Percentiles rank a stretch among this genome's conserved stretches.
These are phyloP conservation scores for Trichoderma sp. DNA, from an alignment of 2,329 filamentous ascomycete genomes.

Conservation along the genomic window DNA sequence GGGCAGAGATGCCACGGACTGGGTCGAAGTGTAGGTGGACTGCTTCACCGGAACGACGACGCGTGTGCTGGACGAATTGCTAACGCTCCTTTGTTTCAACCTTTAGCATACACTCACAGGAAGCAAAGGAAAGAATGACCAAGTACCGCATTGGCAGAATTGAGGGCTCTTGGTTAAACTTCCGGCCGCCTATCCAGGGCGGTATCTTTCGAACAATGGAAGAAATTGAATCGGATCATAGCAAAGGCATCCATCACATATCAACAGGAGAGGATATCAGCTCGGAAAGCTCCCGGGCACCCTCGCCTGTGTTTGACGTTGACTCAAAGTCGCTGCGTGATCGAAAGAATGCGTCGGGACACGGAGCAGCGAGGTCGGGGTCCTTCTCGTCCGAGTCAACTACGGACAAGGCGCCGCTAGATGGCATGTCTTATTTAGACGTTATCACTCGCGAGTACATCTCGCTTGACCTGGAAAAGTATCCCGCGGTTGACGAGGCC, in stretches of 20 bases:
- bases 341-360: conserved; percentile 24
- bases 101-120: conserved; percentile 74
- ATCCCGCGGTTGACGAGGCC: conserved; percentile 65
- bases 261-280: conserved; percentile 37
- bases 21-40: conserved; percentile 32
- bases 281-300: conserved; percentile 51
- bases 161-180: conserved; percentile 81
- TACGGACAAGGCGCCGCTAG: conserved; percentile 42
- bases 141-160: conserved; percentile 81
- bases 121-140: conserved; percentile 73
- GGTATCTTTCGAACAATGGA: conserved; percentile 63
- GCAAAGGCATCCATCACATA: conserved; percentile 21
- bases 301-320: conserved; percentile 50
- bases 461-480: conserved; percentile 64
- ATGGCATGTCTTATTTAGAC: conserved; percentile 66
- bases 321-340: conserved; percentile 30
- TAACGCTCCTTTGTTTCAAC: not conserved
- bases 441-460: conserved; percentile 72
- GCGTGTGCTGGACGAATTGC: not conserved
- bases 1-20: conserved; percentile 37
- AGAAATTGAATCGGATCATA: conserved; percentile 38
- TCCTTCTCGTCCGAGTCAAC: conserved; percentile 62
- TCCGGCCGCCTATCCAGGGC: conserved; percentile 86
- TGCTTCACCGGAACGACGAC: not conserved
- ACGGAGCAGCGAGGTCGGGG: conserved; percentile 34